These are phyloP conservation scores for Paratinospora sagittata DNA, from an alignment of 164 flowering plant genomes.

Conservation along the genomic window DNA sequence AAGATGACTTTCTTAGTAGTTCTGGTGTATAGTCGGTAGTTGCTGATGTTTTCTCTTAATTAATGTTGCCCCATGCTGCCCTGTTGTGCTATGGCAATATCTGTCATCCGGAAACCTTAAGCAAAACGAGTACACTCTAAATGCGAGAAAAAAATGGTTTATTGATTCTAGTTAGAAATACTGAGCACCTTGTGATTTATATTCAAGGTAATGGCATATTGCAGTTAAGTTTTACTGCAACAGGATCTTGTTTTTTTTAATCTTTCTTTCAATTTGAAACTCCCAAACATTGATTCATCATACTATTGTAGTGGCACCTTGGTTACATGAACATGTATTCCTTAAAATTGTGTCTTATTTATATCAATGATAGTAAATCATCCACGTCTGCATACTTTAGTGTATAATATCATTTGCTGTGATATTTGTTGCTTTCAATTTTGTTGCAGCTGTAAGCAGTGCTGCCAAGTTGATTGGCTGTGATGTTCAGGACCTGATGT, in stretches of 20 bases:
- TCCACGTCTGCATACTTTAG: neutral
- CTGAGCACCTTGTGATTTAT: neutral
- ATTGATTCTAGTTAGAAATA: neutral
- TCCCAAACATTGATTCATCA: neutral
- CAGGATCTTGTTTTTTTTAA: neutral
- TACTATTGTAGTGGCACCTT: neutral
- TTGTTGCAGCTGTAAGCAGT: slow-evolving; percentile 54
- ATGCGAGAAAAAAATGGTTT: neutral
- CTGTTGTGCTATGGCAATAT: neutral
- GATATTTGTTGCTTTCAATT: neutral
- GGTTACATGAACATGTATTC: neutral
- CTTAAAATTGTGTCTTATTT: neutral
- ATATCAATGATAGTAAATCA: neutral
- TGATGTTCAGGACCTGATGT: slow-evolving; percentile 43
- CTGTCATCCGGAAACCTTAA: neutral
- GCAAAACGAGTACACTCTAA: neutral
- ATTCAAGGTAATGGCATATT: neutral
- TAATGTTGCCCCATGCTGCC: neutral
- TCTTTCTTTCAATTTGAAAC: neutral
- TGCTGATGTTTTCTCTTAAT: neutral
- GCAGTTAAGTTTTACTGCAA: neutral
- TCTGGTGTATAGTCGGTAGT: neutral
- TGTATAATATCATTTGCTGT: neutral
- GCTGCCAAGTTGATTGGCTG: slow-evolving; percentile 80
- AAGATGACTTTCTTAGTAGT: neutral